Evolutionary conservation across 2,329 filamentous ascomycete species (phyloP).

Genomic region (Cephalotrichum gorgonifer): DNA sequence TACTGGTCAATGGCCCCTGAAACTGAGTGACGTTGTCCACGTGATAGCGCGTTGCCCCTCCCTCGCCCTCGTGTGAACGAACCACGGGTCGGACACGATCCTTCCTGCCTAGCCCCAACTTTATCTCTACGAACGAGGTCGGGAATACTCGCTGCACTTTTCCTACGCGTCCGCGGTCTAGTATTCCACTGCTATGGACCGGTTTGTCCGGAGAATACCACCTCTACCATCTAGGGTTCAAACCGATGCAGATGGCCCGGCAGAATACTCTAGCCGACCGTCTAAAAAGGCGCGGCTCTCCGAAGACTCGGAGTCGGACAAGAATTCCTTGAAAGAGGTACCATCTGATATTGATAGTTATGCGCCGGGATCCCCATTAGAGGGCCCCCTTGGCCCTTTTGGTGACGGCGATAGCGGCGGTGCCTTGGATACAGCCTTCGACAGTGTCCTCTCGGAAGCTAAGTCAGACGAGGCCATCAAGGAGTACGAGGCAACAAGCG

Average conservation of each 20-base stretch:
- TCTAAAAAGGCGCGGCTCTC: slow-evolving; percentile 1
- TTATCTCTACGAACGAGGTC: no score
- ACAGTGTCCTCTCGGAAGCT: background rate
- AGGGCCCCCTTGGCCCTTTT: background rate
- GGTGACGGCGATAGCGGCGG: background rate
- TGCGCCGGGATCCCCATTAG: background rate
- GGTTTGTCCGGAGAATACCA: background rate
- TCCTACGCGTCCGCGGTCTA: background rate
- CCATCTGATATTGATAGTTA: background rate
- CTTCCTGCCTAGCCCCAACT: background rate
- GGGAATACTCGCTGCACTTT: background rate
- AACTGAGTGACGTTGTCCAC: background rate
- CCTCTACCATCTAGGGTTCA: background rate
- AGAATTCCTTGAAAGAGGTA: background rate
- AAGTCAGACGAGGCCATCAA: slow-evolving; percentile 33
- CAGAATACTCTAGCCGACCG: background rate
- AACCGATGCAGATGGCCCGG: background rate
- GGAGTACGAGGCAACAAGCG: slow-evolving; percentile 19
- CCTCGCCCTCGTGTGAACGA: background rate
- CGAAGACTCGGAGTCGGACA: background rate
- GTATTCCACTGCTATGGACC: background rate
- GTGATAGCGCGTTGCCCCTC: background rate
- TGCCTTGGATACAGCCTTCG: background rate
- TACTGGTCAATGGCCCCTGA: background rate
- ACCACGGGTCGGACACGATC: background rate